A percentile compares a stretch with the other conserved stretches of the same genome.
These are phyloP conservation scores for Phycomyces nitens DNA, from an alignment of 192 early-diverging fungal genomes.

Conservation along the genomic window DNA sequence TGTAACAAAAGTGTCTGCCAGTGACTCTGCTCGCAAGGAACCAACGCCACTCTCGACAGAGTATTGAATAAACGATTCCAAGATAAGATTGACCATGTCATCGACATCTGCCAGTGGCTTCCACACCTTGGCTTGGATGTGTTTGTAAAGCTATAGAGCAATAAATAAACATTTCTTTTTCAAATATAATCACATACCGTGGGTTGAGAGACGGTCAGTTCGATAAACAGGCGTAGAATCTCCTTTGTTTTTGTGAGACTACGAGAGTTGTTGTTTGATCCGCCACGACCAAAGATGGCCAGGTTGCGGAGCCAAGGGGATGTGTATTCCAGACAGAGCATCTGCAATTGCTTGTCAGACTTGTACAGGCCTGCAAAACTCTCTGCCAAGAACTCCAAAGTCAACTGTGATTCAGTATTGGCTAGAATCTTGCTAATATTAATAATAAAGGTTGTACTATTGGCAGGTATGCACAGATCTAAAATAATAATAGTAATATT, in stretches of 20 bases:
- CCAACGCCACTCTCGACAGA: slow-evolving; percentile 77
- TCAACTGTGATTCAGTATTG: slow-evolving; percentile 65
- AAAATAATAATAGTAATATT: slow-evolving; percentile 39
- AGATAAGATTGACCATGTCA: slow-evolving; percentile 66
- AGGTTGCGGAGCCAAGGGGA: slow-evolving; percentile 84
- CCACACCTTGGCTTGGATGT: slow-evolving; percentile 86
- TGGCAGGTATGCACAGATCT: slow-evolving; percentile 82
- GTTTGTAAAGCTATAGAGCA: slow-evolving; percentile 59
- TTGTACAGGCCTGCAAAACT: slow-evolving; percentile 73
- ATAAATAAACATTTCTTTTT: slow-evolving; percentile 41
- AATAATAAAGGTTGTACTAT: slow-evolving; percentile 73
- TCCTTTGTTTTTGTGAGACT: slow-evolving; percentile 59
- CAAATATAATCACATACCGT: slow-evolving; percentile 46
- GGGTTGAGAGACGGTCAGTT: slow-evolving; percentile 63
- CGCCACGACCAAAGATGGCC: slow-evolving; percentile 45
- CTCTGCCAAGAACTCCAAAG: slow-evolving; percentile 84
- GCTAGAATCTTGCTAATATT: slow-evolving; percentile 76
- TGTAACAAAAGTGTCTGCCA: slow-evolving; percentile 83
- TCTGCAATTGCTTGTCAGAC: slow-evolving; percentile 58
- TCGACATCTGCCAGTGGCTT: slow-evolving; percentile 67
- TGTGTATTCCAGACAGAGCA: slow-evolving; percentile 79
- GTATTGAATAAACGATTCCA: slow-evolving; percentile 71
- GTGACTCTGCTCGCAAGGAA: slow-evolving; percentile 68
- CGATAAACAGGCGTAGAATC: slow-evolving; percentile 70
- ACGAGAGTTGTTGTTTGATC: slow-evolving; percentile 31